Evolutionary conservation across 116 monocot species (phyloP).

Genomic region (Posidonia oceanica): DNA sequence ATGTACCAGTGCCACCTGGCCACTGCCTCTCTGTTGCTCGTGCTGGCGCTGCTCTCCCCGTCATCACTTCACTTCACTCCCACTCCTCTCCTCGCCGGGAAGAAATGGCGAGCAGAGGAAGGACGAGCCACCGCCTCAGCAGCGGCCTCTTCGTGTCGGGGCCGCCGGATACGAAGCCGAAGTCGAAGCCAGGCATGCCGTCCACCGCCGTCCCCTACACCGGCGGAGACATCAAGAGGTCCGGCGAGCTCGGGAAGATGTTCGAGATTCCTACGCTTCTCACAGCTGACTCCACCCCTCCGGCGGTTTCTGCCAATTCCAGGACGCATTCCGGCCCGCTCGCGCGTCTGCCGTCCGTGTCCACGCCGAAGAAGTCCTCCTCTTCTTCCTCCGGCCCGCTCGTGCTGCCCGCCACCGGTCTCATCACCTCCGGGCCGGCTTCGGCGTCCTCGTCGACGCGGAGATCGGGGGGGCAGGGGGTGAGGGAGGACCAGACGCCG

Average conservation of each 20-base stretch:
- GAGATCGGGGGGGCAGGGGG: slow-evolving; percentile 9
- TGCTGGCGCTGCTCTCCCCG: background rate
- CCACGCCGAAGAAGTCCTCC: slow-evolving; percentile 2
- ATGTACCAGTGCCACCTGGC: background rate
- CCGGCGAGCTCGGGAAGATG: slow-evolving; percentile 79
- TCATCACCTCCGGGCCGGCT: slow-evolving; percentile 20
- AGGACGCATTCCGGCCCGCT: slow-evolving; percentile 1
- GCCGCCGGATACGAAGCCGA: slow-evolving; percentile 26
- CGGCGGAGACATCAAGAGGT: slow-evolving; percentile 53
- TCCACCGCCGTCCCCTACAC: slow-evolving; percentile 54
- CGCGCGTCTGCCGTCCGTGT: slow-evolving; percentile 12
- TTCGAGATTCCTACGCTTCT: slow-evolving; percentile 37
- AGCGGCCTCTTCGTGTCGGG: slow-evolving; percentile 55
- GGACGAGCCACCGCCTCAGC: slow-evolving; percentile 38
- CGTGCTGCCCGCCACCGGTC: slow-evolving; percentile 11
- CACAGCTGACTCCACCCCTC: slow-evolving; percentile 8
- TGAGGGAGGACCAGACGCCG: background rate
- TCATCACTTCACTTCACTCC: background rate
- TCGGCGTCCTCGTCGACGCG: slow-evolving; percentile 4
- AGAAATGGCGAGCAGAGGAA: slow-evolving; percentile 5
- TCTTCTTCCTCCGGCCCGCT: slow-evolving; percentile 15
- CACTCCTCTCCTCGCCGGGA: background rate
- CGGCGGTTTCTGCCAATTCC: background rate
- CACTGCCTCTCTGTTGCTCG: background rate
- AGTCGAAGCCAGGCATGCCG: slow-evolving; percentile 29